These are phyloP conservation scores for Verticillium zaregamsianum DNA, from an alignment of 2,329 filamentous ascomycete genomes.

Conservation along the genomic window DNA sequence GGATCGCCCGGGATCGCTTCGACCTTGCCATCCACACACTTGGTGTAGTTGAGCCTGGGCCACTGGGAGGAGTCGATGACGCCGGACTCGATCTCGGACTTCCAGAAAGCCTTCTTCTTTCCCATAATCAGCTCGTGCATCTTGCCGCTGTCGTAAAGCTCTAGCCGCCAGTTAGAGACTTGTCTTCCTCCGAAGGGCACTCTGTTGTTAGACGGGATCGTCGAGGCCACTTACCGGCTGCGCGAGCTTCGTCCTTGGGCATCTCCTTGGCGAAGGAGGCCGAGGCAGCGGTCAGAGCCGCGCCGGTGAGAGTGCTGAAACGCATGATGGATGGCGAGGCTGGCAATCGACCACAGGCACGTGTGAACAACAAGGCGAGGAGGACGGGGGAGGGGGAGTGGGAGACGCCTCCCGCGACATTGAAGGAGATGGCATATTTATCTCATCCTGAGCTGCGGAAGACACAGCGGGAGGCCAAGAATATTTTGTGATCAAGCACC, in stretches of 20 bases:
- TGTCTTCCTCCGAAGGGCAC: neutral
- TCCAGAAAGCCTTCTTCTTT: constrained; percentile 2
- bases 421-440: neutral
- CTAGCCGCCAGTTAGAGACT: neutral
- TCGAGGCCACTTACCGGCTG: constrained; percentile 10
- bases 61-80: constrained; percentile 9
- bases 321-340: constrained; percentile 9
- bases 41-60: constrained; percentile 6
- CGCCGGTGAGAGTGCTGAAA: constrained; percentile 3
- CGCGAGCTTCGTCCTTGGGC: constrained; percentile 20
- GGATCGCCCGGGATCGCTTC: constrained; percentile 12
- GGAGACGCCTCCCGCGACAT: neutral
- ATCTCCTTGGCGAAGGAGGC: constrained; percentile 21
- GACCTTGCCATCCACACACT: constrained; percentile 12
- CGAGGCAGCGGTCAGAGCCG: neutral
- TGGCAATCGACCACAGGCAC: neutral
- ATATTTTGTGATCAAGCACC: neutral
- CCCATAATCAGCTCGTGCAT: constrained; percentile 5
- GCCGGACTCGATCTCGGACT: constrained; percentile 1
- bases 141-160: constrained; percentile 5
- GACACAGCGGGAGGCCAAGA: neutral
- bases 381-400: neutral
- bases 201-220: too few species aligned
- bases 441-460: neutral
- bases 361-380: neutral